These are phyloP conservation scores for Durio zibethinus DNA, from an alignment of 345 rosid genomes.

Conservation along the genomic window DNA sequence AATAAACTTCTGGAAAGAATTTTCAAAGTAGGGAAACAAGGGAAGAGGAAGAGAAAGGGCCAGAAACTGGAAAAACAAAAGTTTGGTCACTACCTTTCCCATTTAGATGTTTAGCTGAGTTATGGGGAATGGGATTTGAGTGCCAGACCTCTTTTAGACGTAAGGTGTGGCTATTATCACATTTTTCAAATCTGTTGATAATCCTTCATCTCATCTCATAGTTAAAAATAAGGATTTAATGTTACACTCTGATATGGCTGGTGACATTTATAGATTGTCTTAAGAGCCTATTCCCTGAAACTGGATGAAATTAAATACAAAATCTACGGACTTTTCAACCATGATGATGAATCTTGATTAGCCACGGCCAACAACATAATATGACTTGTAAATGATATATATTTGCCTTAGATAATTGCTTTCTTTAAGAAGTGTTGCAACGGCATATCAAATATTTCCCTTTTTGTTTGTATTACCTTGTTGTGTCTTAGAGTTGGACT, in stretches of 20 bases:
- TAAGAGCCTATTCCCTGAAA: neutral
- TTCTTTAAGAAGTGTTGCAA: too few relatives aligned
- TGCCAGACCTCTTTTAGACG: neutral
- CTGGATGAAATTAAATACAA: neutral
- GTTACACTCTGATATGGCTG: neutral
- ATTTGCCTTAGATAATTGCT: too few relatives aligned
- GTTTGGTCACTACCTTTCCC: neutral
- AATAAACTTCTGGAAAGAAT: neutral
- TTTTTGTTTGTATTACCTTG: too few relatives aligned
- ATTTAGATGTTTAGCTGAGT: neutral
- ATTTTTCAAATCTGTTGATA: neutral
- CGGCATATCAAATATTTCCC: too few relatives aligned
- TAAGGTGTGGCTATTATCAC: neutral
- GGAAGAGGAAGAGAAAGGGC: neutral
- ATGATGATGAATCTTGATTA: neutral
- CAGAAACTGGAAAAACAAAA: neutral
- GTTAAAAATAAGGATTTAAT: neutral
- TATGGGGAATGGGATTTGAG: neutral
- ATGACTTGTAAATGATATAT: neutral
- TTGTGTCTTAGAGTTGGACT: too few relatives aligned
- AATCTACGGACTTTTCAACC: conserved; percentile 4
- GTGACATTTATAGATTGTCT: neutral
- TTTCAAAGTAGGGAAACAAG: neutral
- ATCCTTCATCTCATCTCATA: too few relatives aligned
- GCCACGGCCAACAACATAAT: neutral